Evolutionary conservation across 805 yeast genomes (phyloP), one percentile per base, ranked within the genome.

Genomic region (Saturnispora besseyi): DNA sequence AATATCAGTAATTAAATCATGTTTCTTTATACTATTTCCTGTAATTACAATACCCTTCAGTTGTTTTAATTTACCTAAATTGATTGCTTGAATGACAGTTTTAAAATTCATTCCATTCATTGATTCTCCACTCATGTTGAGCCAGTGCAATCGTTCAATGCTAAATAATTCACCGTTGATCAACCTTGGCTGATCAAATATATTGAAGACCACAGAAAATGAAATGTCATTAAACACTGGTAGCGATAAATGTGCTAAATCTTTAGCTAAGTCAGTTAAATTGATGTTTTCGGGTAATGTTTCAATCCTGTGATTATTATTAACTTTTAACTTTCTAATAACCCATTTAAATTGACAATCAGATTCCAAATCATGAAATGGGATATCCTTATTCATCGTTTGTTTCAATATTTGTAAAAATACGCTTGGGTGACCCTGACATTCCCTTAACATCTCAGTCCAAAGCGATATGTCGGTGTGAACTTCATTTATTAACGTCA

Each of bases 231-330:
- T 15, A 8, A 34, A 33, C 12, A 22, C 11, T 12, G 40, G 40
- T 11, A 44, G 4, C 28, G 42, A 29, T 2, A 53, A 8, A 26
- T 48, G 46, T 30, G 44, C 45, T 12, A 49, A 15, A 32, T 53
- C 54, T 13, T 28, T 41, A 7, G 48, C 48, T 10, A 53, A 29
- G 3, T 38, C 49, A 3, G 7, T 11, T 13, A 53, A 13, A 29
- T 51, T 51, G 26, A 53, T 29, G 40, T 53, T 53, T 11, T 31
- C 42, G 5, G 56, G 53, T 21, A 53, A 29, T 40, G 45, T 44
- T 30, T 53, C 56, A 29, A 53, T 45, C 12, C 56, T 15, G 30
- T 53, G 56, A 10, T 38, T 44, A 3, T 36, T 26, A 13, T 40
- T 18, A 6, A 37, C 18, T 12, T 33, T 44, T 21, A 53, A 28